phyloP scores from a whole-genome alignment of 2,329 filamentous ascomycete genomes.

The Alternaria dauci region DNA sequence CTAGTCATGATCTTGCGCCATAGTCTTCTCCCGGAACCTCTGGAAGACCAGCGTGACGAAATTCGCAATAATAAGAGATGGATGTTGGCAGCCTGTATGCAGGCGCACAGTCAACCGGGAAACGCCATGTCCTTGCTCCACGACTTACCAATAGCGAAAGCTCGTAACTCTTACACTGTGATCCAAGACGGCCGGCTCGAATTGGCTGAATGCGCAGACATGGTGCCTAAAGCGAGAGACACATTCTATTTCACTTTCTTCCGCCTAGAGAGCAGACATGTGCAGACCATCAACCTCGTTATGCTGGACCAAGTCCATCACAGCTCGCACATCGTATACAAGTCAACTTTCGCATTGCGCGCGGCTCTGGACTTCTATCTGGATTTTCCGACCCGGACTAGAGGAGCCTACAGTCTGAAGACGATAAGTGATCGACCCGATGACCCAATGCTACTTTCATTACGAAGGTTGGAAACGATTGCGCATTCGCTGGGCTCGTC shows the following conservation, averaged over 20 bases:
- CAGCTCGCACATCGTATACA: neutral
- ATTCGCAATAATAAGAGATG: neutral
- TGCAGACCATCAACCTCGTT: neutral
- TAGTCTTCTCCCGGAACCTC: neutral
- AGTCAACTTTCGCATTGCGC: neutral
- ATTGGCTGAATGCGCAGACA: neutral
- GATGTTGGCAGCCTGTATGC: neutral
- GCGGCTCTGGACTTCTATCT: neutral
- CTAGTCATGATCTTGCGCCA: neutral
- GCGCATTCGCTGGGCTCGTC: neutral
- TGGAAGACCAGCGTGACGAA: neutral
- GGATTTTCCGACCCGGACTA: neutral
- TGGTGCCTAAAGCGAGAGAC: neutral
- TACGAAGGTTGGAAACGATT: neutral
- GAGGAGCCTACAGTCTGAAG: neutral
- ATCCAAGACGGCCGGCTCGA: neutral
- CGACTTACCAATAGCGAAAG: slow-evolving; percentile 19
- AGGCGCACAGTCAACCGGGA: neutral
- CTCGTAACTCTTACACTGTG: slow-evolving; percentile 17
- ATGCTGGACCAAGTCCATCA: neutral
- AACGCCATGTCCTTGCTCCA: slow-evolving; percentile 16
- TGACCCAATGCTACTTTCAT: neutral
- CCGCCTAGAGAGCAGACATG: neutral
- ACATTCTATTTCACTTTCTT: neutral
- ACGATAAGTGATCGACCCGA: neutral